Conservation (phyloP, 2,329 filamentous ascomycete species). For the Penicillium concentricum region DNA sequence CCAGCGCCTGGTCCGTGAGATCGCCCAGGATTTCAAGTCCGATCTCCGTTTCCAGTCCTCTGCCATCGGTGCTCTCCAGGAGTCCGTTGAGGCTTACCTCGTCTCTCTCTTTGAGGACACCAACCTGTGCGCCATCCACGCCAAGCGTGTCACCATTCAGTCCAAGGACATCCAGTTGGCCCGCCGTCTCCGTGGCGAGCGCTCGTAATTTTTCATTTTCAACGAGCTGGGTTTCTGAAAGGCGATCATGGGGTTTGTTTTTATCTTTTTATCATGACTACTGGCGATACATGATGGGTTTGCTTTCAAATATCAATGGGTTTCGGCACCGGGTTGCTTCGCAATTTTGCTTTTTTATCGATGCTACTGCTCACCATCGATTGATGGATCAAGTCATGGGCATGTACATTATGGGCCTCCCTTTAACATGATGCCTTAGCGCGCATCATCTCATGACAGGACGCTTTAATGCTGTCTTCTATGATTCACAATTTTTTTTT, state of each 20-base stretch:
- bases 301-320: constrained; percentile 43
- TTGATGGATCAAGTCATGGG: constrained; percentile 34
- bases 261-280: constrained; percentile 40
- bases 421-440: constrained; percentile 30
- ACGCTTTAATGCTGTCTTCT: constrained; percentile 34
- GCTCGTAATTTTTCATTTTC: constrained; percentile 60
- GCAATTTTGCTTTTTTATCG: constrained; percentile 31
- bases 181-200: constrained; percentile 90
- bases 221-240: constrained; percentile 33
- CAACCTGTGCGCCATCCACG: constrained; percentile 97
- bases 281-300: constrained; percentile 47
- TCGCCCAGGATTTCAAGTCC: constrained; percentile 92
- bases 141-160: constrained; percentile 97
- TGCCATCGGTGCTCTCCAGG: constrained; percentile 94
- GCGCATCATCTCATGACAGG: constrained; percentile 36
- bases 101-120: constrained; percentile 98
- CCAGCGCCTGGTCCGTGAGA: constrained; percentile 95
- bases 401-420: constrained; percentile 37
- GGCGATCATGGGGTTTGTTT: constrained; percentile 42
- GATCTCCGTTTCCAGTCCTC: constrained; percentile 97
- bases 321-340: constrained; percentile 39
- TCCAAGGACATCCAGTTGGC: constrained; percentile 95
- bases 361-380: constrained; percentile 30
- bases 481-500: constrained; percentile 21
- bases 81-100: constrained; percentile 98